Percentiles rank a stretch among this genome's conserved stretches.
Evolutionary conservation across 2,329 filamentous ascomycete species (phyloP).

Genomic region (Zalaria sp.): DNA sequence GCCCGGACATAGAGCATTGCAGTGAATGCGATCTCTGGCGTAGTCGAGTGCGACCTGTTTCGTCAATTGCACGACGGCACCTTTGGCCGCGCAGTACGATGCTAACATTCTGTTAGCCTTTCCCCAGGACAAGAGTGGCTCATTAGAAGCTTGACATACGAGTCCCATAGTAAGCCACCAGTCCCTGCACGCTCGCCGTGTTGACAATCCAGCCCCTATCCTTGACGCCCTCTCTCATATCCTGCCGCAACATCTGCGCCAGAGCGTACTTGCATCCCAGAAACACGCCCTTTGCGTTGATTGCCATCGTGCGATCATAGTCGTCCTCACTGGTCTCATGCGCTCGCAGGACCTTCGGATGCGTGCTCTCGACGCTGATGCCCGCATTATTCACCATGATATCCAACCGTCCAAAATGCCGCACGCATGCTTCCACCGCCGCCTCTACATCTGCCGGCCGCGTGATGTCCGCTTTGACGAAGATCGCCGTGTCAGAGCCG

Average conservation of each 20-base stretch:
- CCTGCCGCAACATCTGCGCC: slow-evolving; percentile 22
- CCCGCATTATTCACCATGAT: slow-evolving; percentile 23
- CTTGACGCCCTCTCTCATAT: slow-evolving; percentile 10
- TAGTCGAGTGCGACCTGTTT: slow-evolving; percentile 30
- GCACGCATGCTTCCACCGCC: slow-evolving; percentile 13
- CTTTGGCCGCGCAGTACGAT: slow-evolving; percentile 32
- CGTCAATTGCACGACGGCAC: slow-evolving; percentile 31
- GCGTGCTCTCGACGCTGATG: slow-evolving; percentile 18
- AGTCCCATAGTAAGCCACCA: slow-evolving; percentile 17
- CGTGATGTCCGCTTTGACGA: slow-evolving; percentile 19
- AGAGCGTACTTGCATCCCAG: slow-evolving; percentile 24
- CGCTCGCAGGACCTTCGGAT: slow-evolving; percentile 11
- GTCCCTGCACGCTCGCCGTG: slow-evolving; percentile 20
- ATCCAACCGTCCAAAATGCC: slow-evolving; percentile 18
- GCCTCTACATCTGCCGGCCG: slow-evolving; percentile 13
- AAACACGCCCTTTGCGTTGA: slow-evolving; percentile 24
- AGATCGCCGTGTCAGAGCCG: slow-evolving; percentile 10
- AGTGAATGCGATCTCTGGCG: slow-evolving; percentile 24
- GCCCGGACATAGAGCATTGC: slow-evolving; percentile 28
- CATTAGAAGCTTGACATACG: slow-evolving; percentile 9
- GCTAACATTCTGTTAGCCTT: slow-evolving; percentile 9
- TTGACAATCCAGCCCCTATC: slow-evolving; percentile 25
- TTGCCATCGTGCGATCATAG: slow-evolving; percentile 21
- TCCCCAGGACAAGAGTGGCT: no score
- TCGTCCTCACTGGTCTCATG: slow-evolving; percentile 18